These are phyloP conservation scores for Magnusiomyces sp. DNA, from an alignment of 1,139 yeast genomes.

Conservation along the genomic window DNA sequence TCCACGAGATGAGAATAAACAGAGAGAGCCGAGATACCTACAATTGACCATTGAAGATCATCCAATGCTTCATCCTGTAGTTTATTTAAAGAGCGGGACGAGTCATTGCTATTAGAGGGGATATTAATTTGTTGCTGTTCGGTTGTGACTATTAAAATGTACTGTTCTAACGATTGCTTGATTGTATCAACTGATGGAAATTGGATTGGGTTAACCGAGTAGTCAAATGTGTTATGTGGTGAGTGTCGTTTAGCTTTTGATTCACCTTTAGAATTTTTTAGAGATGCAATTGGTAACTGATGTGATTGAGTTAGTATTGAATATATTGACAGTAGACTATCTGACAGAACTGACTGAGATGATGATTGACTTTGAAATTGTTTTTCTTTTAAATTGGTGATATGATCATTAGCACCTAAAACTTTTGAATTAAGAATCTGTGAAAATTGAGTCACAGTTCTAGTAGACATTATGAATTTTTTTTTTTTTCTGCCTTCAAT, in stretches of 20 bases:
- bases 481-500: too few relatives aligned
- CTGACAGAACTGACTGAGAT: neutral
- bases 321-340: neutral
- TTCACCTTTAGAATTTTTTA: neutral
- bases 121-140: neutral
- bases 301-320: neutral
- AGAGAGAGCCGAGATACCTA: slow-evolving; percentile 18
- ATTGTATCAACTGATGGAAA: slow-evolving; percentile 1
- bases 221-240: neutral
- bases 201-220: neutral
- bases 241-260: neutral
- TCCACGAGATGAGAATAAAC: slow-evolving; percentile 22
- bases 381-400: too few relatives aligned
- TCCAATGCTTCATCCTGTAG: too few relatives aligned
- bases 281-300: neutral
- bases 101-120: too few relatives aligned
- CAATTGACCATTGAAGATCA: slow-evolving; percentile 13
- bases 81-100: neutral
- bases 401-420: neutral
- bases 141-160: neutral
- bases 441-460: slow-evolving; percentile 1
- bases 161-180: neutral
- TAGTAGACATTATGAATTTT: slow-evolving; percentile 1
- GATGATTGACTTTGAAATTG: too few relatives aligned
- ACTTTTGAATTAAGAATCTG: neutral